A percentile compares a stretch with the other conserved stretches of the same genome.
These are phyloP conservation scores for Symbiodinium natans DNA, from an alignment of 73 alveolate genomes.

Conservation along the genomic window DNA sequence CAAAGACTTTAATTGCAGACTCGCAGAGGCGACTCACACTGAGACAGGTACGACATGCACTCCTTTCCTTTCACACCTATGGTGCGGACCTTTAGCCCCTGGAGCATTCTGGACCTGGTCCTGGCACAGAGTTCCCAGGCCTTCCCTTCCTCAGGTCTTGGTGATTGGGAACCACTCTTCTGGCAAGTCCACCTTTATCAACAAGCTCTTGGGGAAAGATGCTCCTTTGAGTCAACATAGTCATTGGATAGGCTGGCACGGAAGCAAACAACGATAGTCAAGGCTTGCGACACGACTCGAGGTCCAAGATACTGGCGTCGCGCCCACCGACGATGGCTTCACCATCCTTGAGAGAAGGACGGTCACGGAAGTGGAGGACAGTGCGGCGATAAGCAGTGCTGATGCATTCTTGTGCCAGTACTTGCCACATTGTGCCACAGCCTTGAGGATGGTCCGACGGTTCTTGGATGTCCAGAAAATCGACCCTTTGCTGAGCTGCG, in stretches of 20 bases:
- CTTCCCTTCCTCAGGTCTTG: conserved; percentile 20
- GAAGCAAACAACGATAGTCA: too few species aligned
- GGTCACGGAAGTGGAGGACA: conserved; percentile 45
- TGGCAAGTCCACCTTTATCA: conserved; percentile 93
- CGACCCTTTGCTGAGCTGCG: conserved; percentile 55
- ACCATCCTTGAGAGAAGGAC: conserved; percentile 86
- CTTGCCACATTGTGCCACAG: not conserved
- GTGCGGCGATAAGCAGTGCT: not conserved
- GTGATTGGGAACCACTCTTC: conserved; percentile 92
- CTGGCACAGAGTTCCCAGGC: not conserved
- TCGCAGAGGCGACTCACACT: too few species aligned
- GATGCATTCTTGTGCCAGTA: not conserved
- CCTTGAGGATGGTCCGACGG: conserved; percentile 81
- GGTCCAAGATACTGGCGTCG: conserved; percentile 90
- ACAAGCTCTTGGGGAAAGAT: conserved; percentile 79
- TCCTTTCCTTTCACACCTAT: conserved; percentile 88
- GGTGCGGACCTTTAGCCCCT: conserved; percentile 38
- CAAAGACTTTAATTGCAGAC: too few species aligned
- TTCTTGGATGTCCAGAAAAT: conserved; percentile 90
- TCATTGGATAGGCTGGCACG: too few species aligned
- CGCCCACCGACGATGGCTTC: conserved; percentile 90
- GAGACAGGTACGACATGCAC: conserved; percentile 70
- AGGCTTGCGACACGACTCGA: not conserved
- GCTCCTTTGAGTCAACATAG: not conserved
- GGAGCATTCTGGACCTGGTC: too few species aligned